These are phyloP conservation scores for Metarhizium humberi DNA, from an alignment of 2,329 filamentous ascomycete species.

Conservation along the genomic window DNA sequence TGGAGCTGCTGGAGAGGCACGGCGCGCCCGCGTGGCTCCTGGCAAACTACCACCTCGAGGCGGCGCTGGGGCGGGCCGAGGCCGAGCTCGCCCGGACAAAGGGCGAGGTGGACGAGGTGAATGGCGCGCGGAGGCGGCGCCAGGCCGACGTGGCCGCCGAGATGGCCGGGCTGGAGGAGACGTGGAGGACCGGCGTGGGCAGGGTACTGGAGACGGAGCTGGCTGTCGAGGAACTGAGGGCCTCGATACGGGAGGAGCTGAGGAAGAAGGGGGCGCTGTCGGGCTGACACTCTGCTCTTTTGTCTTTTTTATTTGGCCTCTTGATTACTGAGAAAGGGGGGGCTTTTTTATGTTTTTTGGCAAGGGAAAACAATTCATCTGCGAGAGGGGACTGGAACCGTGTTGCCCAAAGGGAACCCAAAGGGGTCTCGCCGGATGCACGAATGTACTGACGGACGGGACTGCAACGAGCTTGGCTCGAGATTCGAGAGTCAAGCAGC, in stretches of 20 bases:
- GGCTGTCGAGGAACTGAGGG: constrained; percentile 63
- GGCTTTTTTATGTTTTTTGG: no score
- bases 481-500: no score
- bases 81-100: constrained; percentile 60
- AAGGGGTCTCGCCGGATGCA: no score
- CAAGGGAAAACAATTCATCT: no score
- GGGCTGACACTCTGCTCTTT: no score
- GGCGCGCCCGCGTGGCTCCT: constrained; percentile 92
- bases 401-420: no score
- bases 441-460: no score
- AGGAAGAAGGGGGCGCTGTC: constrained; percentile 18
- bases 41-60: constrained; percentile 71
- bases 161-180: constrained; percentile 62
- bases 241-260: constrained; percentile 57
- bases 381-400: no score
- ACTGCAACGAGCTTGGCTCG: no score
- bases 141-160: constrained; percentile 69
- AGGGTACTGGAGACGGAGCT: constrained; percentile 79
- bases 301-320: no score
- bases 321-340: no score
- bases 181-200: constrained; percentile 71
- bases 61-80: constrained; percentile 56
- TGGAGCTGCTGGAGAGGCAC: constrained; percentile 66
- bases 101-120: constrained; percentile 63
- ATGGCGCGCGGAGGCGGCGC: constrained; percentile 55